These are phyloP conservation scores for Ophiostoma himal-ulmi DNA, from an alignment of 2,329 filamentous ascomycete species.

Conservation along the genomic window DNA sequence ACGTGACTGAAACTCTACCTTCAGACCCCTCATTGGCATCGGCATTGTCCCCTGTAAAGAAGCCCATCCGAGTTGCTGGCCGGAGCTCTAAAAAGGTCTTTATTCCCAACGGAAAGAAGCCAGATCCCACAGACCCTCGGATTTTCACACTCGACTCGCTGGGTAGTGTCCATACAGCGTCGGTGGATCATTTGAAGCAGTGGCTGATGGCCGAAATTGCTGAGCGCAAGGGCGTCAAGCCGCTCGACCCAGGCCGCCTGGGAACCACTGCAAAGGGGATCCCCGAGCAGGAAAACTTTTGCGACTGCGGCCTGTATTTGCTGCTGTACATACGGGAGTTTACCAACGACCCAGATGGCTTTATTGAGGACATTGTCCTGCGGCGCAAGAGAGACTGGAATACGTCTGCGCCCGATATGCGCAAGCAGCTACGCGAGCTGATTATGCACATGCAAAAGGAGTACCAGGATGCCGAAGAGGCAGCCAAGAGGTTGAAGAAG, in stretches of 20 bases:
- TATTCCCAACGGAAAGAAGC: slow-evolving; percentile 35
- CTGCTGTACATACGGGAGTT: slow-evolving; percentile 82
- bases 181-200: slow-evolving; percentile 63
- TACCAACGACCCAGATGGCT: slow-evolving; percentile 64
- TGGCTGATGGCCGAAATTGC: slow-evolving; percentile 71
- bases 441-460: slow-evolving; percentile 58
- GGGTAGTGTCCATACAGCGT: slow-evolving; percentile 55
- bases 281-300: slow-evolving; percentile 75
- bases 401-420: slow-evolving; percentile 55
- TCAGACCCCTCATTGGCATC: background rate
- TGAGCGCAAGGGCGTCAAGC: slow-evolving; percentile 47
- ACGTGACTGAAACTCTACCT: slow-evolving; percentile 20
- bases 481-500: slow-evolving; percentile 31
- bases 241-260: slow-evolving; percentile 35
- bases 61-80: background rate
- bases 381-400: slow-evolving; percentile 47
- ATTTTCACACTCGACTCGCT: slow-evolving; percentile 89
- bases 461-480: slow-evolving; percentile 44
- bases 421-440: slow-evolving; percentile 58
- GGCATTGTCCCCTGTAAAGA: slow-evolving; percentile 22
- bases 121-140: slow-evolving; percentile 51
- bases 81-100: slow-evolving; percentile 34
- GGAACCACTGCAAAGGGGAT: slow-evolving; percentile 67
- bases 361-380: slow-evolving; percentile 60
- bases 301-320: slow-evolving; percentile 84